Conservation (phyloP, 176 grass and related monocot genomes). For the Rhynchospora tenuis region DNA sequence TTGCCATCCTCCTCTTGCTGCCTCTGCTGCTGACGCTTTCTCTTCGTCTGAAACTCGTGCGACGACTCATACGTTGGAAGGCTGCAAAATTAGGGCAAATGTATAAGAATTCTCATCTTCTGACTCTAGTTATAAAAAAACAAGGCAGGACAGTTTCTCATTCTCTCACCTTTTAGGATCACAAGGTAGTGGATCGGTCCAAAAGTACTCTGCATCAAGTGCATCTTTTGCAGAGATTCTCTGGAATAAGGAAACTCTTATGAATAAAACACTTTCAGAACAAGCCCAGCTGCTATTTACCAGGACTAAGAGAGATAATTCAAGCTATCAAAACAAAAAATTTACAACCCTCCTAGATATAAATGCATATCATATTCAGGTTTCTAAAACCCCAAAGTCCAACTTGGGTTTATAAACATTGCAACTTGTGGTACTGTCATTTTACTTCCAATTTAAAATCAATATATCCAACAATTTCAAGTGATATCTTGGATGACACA, state of each 20-base stretch:
- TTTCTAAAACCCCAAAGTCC: not conserved
- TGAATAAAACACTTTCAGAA: conserved; percentile 19
- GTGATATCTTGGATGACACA: not conserved
- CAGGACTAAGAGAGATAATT: not conserved
- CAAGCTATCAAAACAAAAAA: not conserved
- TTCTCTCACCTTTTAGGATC: conserved; percentile 73
- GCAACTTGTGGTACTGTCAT: too few species aligned
- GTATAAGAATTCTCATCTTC: not conserved
- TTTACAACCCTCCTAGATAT: not conserved
- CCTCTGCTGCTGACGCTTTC: conserved; percentile 85
- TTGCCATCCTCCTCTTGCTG: conserved; percentile 94
- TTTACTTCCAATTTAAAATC: not conserved
- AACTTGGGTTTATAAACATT: not conserved
- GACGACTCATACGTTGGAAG: conserved; percentile 86
- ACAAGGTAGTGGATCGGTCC: conserved; percentile 90
- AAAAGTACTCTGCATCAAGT: conserved; percentile 94
- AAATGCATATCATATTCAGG: not conserved
- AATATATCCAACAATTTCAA: not conserved
- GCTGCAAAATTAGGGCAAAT: conserved; percentile 34
- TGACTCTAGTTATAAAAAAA: not conserved
- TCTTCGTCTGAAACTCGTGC: conserved; percentile 94
- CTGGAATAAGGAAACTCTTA: conserved; percentile 31
- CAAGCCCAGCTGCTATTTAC: not conserved
- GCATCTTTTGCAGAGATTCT: conserved; percentile 94
- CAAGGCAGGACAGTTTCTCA: not conserved